Percentiles rank a stretch among this genome's conserved stretches.
These are phyloP conservation scores for Pseudopyricularia javanii DNA, from an alignment of 2,329 filamentous ascomycete species.

Conservation along the genomic window DNA sequence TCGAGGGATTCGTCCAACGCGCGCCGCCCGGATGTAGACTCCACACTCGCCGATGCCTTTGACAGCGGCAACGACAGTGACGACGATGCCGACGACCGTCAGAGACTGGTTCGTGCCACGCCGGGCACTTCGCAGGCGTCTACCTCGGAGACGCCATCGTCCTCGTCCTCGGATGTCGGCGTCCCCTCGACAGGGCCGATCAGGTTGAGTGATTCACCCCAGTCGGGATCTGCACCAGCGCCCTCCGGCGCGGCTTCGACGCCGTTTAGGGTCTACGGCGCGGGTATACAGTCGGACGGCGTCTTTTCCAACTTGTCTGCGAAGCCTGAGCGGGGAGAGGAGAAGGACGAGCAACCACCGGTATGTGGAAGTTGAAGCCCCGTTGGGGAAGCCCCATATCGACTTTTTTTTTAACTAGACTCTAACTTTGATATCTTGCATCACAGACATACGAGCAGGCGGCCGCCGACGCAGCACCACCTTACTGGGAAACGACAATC, in stretches of 20 bases:
- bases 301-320: conserved; percentile 94
- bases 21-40: conserved; percentile 42
- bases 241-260: conserved; percentile 12
- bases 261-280: conserved; percentile 50
- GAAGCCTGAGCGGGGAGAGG: conserved; percentile 70
- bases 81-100: conserved; percentile 67
- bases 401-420: not conserved
- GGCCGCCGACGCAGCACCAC: conserved; percentile 86
- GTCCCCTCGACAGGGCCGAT: not conserved
- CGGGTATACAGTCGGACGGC: conserved; percentile 74
- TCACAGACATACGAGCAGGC: conserved; percentile 91
- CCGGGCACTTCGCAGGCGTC: conserved; percentile 8
- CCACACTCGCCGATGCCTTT: conserved; percentile 86
- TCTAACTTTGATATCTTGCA: conserved; percentile 18
- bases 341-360: conserved; percentile 81
- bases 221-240: conserved; percentile 3
- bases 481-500: conserved; percentile 99
- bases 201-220: not conserved
- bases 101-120: conserved; percentile 68
- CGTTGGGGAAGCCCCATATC: not conserved
- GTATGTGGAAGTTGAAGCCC: conserved; percentile 40
- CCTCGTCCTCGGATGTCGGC: conserved; percentile 4
- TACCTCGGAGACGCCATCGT: conserved; percentile 8
- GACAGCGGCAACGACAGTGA: conserved; percentile 69
- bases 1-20: conserved; percentile 60